Percentiles rank a stretch among this genome's conserved stretches.
phyloP scores from a whole-genome alignment of 2,329 filamentous ascomycete genomes.

The Apiospora saccharicola region DNA sequence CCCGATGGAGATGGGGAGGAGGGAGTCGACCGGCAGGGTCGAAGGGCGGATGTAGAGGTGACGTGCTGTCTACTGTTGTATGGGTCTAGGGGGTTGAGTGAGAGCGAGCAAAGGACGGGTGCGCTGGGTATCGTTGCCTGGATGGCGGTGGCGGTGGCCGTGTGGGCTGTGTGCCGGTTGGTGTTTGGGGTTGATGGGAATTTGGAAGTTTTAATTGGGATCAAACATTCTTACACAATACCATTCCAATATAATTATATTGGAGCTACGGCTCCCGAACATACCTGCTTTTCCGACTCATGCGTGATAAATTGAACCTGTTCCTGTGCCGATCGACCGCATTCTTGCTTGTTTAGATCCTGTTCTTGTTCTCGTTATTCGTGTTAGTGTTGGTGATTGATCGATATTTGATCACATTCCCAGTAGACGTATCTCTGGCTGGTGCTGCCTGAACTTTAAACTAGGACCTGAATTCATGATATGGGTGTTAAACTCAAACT shows the following conservation, averaged over 20 bases:
- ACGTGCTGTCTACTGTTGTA: not conserved
- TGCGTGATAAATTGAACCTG: no score
- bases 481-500: no score
- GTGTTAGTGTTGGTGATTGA: not conserved
- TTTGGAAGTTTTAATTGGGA: no score
- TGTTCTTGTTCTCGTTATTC: not conserved
- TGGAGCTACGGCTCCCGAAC: no score
- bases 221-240: not conserved
- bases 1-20: not conserved
- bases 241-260: not conserved
- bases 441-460: not conserved
- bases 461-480: no score
- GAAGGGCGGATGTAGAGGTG: not conserved
- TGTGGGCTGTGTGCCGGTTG: not conserved
- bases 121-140: not conserved
- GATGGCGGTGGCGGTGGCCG: no score
- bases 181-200: not conserved
- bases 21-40: constrained; percentile 4
- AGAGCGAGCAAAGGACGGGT: not conserved
- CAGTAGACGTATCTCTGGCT: not conserved
- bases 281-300: no score
- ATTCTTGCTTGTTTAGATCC: not conserved
- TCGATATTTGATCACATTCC: not conserved
- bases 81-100: not conserved
- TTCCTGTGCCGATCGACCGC: not conserved